Conservation (phyloP, 805 yeast genomes). For the Blastobotrys attinorum region DNA sequence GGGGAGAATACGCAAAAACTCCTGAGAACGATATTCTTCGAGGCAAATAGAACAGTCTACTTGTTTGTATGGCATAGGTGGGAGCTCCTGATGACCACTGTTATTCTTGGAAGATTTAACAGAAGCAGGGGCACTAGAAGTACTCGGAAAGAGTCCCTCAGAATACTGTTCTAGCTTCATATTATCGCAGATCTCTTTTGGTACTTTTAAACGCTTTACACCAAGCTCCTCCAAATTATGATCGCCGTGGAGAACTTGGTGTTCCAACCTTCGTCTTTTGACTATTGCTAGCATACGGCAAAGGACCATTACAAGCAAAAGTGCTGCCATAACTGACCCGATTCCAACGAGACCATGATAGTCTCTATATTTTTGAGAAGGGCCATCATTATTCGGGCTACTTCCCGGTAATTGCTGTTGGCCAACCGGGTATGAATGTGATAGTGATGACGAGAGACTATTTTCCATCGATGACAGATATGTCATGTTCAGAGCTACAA, state of each 20-base stretch:
- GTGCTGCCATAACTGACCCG: not conserved
- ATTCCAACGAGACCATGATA: not conserved
- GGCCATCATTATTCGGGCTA: too few species aligned
- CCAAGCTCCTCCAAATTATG: not conserved
- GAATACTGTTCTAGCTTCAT: not conserved
- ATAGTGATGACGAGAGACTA: too few species aligned
- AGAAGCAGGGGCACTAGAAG: not conserved
- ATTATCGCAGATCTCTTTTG: not conserved
- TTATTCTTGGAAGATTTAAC: too few species aligned
- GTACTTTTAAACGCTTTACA: not conserved
- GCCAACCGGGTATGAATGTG: too few species aligned
- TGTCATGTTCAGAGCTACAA: too few species aligned
- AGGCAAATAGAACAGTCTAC: not conserved
- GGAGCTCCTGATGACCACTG: too few species aligned
- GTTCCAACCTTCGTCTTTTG: not conserved
- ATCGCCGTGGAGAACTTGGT: not conserved
- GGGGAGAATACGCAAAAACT: not conserved
- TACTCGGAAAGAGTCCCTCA: not conserved
- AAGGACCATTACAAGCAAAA: not conserved
- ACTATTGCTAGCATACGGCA: not conserved
- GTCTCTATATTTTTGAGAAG: too few species aligned
- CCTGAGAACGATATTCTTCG: too few species aligned
- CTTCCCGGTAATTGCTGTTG: too few species aligned
- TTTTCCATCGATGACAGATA: too few species aligned
- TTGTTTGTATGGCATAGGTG: not conserved